These are phyloP conservation scores for Leptographium radiaticola DNA, from an alignment of 2,329 filamentous ascomycete species.

Conservation along the genomic window DNA sequence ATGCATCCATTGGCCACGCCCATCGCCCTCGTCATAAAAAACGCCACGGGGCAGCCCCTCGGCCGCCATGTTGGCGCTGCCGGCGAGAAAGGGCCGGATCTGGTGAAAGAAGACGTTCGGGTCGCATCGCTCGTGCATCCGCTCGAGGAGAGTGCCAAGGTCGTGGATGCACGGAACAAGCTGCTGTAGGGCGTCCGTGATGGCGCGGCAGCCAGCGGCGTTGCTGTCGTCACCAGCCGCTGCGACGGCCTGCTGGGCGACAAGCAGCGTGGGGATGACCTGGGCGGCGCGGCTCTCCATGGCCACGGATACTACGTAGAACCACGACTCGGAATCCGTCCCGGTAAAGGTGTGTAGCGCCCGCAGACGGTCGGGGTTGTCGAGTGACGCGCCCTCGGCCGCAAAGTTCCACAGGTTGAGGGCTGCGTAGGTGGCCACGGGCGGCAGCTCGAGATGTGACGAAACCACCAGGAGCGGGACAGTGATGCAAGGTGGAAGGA, in stretches of 20 bases:
- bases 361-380: slow-evolving; percentile 54
- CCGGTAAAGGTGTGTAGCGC: slow-evolving; percentile 77
- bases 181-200: slow-evolving; percentile 38
- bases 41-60: slow-evolving; percentile 75
- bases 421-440: slow-evolving; percentile 81
- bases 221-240: slow-evolving; percentile 41
- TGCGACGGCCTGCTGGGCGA: slow-evolving; percentile 58
- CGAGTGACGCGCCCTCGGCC: slow-evolving; percentile 20
- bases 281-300: slow-evolving; percentile 73
- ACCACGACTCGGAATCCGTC: slow-evolving; percentile 86
- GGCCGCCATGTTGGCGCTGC: slow-evolving; percentile 81
- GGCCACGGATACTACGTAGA: slow-evolving; percentile 76
- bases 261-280: slow-evolving; percentile 64
- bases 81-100: slow-evolving; percentile 79
- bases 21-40: slow-evolving; percentile 65
- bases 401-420: slow-evolving; percentile 86
- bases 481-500: slow-evolving; percentile 62
- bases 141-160: slow-evolving; percentile 52
- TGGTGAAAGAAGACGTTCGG: slow-evolving; percentile 80
- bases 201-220: slow-evolving; percentile 20
- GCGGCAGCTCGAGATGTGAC: slow-evolving; percentile 63
- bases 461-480: slow-evolving; percentile 65
- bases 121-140: slow-evolving; percentile 84
- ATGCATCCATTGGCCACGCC: slow-evolving; percentile 55
- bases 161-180: slow-evolving; percentile 57